phyloP scores from a whole-genome alignment of 2,329 filamentous ascomycete species.

The Thielaviopsis ethacetica region DNA sequence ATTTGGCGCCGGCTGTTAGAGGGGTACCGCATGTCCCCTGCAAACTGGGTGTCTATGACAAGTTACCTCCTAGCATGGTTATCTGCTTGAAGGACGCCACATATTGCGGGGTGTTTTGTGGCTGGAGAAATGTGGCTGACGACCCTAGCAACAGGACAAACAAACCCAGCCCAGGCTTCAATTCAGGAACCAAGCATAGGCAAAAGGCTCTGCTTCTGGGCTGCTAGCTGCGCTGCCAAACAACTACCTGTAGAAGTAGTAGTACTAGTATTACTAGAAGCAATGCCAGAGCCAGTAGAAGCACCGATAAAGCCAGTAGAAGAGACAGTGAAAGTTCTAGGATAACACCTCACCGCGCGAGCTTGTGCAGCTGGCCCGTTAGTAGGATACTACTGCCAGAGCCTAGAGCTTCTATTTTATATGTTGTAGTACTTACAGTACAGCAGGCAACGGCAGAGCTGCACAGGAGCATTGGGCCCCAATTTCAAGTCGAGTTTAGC shows the following conservation, averaged over 20 bases:
- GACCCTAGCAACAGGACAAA: background rate
- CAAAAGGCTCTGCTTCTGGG: background rate
- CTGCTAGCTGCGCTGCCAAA: too few species aligned
- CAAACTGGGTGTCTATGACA: background rate
- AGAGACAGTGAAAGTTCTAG: too few species aligned
- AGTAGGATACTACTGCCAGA: too few species aligned
- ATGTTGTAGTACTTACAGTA: too few species aligned
- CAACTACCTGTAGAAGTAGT: too few species aligned
- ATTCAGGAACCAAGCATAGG: background rate
- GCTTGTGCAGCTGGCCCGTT: too few species aligned
- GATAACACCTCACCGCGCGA: too few species aligned
- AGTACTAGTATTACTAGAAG: too few species aligned
- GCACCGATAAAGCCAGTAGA: too few species aligned
- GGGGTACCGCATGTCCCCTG: background rate
- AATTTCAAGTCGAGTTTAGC: background rate
- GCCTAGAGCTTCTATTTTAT: too few species aligned
- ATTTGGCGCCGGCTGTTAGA: background rate
- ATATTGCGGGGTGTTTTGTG: conserved; percentile 11
- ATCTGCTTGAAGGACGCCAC: conserved; percentile 2
- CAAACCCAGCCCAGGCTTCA: background rate
- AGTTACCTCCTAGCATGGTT: conserved; percentile 3
- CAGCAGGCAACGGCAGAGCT: too few species aligned
- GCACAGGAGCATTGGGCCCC: background rate
- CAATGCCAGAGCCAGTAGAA: too few species aligned
- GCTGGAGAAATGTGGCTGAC: background rate